These are phyloP conservation scores for Microcos paniculata DNA, from an alignment of 345 rosid species.

Conservation along the genomic window DNA sequence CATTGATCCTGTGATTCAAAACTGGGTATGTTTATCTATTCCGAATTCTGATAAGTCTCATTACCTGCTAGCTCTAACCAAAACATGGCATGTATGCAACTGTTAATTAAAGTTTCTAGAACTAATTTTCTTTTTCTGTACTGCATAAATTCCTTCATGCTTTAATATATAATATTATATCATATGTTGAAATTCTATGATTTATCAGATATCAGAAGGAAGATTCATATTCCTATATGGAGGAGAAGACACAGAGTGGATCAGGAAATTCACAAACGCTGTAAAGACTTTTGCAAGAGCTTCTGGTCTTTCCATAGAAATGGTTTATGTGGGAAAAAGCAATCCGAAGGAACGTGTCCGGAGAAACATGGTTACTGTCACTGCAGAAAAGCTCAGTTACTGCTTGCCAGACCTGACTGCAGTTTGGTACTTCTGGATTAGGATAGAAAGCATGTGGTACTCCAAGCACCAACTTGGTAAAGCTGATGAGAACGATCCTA, in stretches of 20 bases:
- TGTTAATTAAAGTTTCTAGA: not conserved
- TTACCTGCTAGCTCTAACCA: not conserved
- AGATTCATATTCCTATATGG: slow-evolving; percentile 70
- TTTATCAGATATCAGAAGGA: slow-evolving; percentile 41
- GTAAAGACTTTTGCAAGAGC: slow-evolving; percentile 35
- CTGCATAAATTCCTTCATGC: not conserved
- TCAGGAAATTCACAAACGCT: slow-evolving; percentile 40
- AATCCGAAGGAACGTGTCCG: slow-evolving; percentile 48
- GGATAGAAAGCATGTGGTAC: slow-evolving; percentile 54
- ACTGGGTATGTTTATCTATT: slow-evolving; percentile 45
- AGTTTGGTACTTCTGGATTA: slow-evolving; percentile 53
- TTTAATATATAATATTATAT: too few relatives aligned
- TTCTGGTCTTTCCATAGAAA: slow-evolving; percentile 42
- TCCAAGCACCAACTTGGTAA: slow-evolving; percentile 37
- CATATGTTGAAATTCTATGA: not conserved
- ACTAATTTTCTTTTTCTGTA: not conserved
- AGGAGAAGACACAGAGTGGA: slow-evolving; percentile 78
- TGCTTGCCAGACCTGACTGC: slow-evolving; percentile 33
- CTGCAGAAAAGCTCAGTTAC: slow-evolving; percentile 42
- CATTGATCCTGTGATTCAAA: slow-evolving; percentile 40
- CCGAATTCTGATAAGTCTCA: not conserved
- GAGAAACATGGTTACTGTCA: slow-evolving; percentile 37
- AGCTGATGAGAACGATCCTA: slow-evolving; percentile 42
- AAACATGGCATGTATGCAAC: too few relatives aligned
- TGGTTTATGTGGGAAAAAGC: slow-evolving; percentile 76